Conservation (phyloP, 2,329 filamentous ascomycete species). For the Exophiala bonariae region DNA sequence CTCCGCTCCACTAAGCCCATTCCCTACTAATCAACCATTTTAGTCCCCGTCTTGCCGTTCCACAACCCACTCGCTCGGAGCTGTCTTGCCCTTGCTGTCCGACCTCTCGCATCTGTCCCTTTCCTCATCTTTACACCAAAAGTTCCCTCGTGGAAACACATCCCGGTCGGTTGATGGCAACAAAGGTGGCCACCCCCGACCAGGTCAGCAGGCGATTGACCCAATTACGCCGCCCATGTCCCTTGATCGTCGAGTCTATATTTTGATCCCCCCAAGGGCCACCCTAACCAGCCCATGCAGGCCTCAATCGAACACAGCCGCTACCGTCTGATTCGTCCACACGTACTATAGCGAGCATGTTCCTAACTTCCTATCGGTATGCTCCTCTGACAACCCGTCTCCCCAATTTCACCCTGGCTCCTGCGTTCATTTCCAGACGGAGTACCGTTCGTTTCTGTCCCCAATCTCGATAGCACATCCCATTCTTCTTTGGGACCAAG, state of each 20-base stretch:
- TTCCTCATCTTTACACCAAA: background rate
- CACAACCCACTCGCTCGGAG: conserved; percentile 16
- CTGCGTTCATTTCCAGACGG: conserved; percentile 17
- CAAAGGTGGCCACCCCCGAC: background rate
- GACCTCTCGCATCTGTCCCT: background rate
- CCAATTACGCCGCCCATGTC: conserved; percentile 15
- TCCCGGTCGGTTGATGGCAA: too few species aligned
- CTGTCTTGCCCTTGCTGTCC: background rate
- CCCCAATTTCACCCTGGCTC: conserved; percentile 26
- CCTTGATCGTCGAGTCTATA: conserved; percentile 22
- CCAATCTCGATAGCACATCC: conserved; percentile 8
- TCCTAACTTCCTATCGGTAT: conserved; percentile 13
- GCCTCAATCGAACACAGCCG: conserved; percentile 18
- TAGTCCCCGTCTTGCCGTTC: conserved; percentile 14
- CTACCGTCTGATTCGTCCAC: conserved; percentile 9
- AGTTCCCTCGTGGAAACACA: too few species aligned
- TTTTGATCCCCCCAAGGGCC: conserved; percentile 16
- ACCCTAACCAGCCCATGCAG: conserved; percentile 15
- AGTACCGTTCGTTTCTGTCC: conserved; percentile 9
- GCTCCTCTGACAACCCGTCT: conserved; percentile 2
- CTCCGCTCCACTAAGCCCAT: too few species aligned
- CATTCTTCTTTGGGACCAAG: conserved; percentile 12
- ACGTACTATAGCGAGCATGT: conserved; percentile 13
- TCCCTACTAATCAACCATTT: conserved; percentile 7
- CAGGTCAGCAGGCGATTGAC: conserved; percentile 3